phyloP scores from a whole-genome alignment of 169 alveolate species.

The Eimeria acervulina region DNA sequence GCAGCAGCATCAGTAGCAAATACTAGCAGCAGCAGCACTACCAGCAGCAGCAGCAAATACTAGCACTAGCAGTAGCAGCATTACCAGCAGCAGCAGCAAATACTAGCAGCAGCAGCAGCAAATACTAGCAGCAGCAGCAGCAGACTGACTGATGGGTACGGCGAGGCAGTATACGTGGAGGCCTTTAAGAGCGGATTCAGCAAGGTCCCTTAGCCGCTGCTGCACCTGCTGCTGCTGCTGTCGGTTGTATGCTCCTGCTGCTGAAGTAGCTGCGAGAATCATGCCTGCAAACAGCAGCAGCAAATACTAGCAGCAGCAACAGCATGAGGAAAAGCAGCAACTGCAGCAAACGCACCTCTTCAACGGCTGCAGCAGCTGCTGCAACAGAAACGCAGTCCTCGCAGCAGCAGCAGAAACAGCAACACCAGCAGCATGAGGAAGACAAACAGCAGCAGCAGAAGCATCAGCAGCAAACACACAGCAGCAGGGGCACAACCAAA shows the following conservation, averaged over 20 bases:
- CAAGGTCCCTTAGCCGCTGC: slow-evolving; percentile 4
- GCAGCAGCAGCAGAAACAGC: slow-evolving; percentile 6
- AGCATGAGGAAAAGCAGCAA: no score
- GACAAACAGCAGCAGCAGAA: no score
- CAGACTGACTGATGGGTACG: slow-evolving; percentile 30
- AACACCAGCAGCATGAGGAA: background rate
- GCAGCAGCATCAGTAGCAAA: no score
- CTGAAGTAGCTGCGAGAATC: slow-evolving; percentile 18
- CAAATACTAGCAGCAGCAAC: no score
- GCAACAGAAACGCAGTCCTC: no score
- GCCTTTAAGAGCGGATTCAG: slow-evolving; percentile 1
- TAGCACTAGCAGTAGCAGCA: no score
- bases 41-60: no score
- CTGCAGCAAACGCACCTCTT: no score
- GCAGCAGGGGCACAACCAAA: no score
- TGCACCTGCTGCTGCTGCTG: slow-evolving; percentile 62
- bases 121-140: background rate
- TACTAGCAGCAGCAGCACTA: no score
- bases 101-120: background rate
- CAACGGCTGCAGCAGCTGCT: no score
- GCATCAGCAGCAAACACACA: background rate
- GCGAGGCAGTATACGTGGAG: slow-evolving; percentile 41
- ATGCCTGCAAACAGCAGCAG: background rate
- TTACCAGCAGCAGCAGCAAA: no score
- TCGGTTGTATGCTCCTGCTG: background rate